Conservation (phyloP, 2,329 filamentous ascomycete species). For the Myriosclerotinia scirpicola region DNA sequence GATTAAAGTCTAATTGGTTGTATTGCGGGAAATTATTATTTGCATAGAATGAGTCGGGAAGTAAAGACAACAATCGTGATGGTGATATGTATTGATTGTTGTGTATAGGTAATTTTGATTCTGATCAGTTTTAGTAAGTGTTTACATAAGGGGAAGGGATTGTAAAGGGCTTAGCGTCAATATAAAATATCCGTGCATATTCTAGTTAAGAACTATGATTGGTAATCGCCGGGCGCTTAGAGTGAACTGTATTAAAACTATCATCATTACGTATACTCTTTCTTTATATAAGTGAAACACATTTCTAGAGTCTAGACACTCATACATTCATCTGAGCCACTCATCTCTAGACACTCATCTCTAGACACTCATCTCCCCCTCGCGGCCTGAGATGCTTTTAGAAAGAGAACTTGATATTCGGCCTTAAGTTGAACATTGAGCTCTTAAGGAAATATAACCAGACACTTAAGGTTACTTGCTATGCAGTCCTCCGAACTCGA, state of each 20-base stretch:
- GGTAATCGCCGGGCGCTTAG: constrained; percentile 17
- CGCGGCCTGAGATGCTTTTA: no score
- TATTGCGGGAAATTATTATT: constrained; percentile 21
- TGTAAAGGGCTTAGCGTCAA: not conserved
- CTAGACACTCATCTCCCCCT: no score
- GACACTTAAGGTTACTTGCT: no score
- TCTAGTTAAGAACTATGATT: constrained; percentile 4
- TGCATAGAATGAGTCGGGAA: constrained; percentile 11
- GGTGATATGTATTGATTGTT: not conserved
- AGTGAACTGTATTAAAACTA: not conserved
- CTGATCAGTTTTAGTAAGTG: constrained; percentile 11
- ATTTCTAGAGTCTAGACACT: not conserved
- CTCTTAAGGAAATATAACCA: no score
- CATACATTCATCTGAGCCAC: no score
- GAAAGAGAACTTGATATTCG: no score
- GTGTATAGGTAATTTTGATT: constrained; percentile 2
- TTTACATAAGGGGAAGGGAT: not conserved
- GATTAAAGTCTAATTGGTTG: constrained; percentile 17
- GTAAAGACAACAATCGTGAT: constrained; percentile 5
- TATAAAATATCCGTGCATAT: not conserved
- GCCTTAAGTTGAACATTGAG: no score
- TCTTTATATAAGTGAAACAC: not conserved
- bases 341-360: no score
- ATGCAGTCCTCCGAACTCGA: no score
- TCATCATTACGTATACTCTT: not conserved